A percentile compares a stretch with the other conserved stretches of the same genome.
Conservation (phyloP, 257 asterid genomes). For the Rubia yunnanensis region DNA sequence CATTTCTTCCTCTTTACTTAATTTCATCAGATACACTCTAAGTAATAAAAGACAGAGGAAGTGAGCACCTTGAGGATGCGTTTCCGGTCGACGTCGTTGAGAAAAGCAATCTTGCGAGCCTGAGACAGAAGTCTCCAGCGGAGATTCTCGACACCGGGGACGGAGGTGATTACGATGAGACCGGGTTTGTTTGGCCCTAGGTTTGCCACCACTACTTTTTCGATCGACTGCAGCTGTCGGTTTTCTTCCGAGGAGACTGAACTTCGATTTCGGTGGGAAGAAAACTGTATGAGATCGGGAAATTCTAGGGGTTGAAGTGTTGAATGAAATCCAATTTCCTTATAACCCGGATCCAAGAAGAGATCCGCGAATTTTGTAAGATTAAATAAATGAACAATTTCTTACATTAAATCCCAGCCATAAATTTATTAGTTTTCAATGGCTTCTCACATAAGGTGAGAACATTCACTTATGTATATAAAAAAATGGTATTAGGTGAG, state of each 20-base stretch:
- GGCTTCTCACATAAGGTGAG: too few relatives aligned
- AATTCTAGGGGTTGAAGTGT: too few relatives aligned
- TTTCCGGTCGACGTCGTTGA: slow-evolving; percentile 48
- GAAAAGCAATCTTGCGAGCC: slow-evolving; percentile 69
- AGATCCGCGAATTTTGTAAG: too few relatives aligned
- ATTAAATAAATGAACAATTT: too few relatives aligned
- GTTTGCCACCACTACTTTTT: slow-evolving; percentile 38
- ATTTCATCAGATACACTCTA: too few relatives aligned
- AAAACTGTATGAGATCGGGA: slow-evolving; percentile 46
- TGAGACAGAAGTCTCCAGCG: slow-evolving; percentile 53
- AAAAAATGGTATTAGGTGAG: too few relatives aligned
- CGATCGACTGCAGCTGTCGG: slow-evolving; percentile 35
- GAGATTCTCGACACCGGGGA: slow-evolving; percentile 40
- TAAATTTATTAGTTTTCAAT: too few relatives aligned
- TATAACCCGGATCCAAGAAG: too few relatives aligned
- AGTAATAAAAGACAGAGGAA: background rate
- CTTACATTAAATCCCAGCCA: too few relatives aligned
- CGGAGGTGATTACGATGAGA: slow-evolving; percentile 55
- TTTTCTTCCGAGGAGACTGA: slow-evolving; percentile 26
- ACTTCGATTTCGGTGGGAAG: slow-evolving; percentile 20
- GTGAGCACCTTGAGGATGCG: slow-evolving; percentile 59
- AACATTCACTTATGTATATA: too few relatives aligned
- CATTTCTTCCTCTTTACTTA: too few relatives aligned
- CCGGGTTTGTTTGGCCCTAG: slow-evolving; percentile 84
- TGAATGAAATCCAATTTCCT: too few relatives aligned